These are phyloP conservation scores for Datura wrightii DNA, from an alignment of 257 asterid species.

Conservation along the genomic window DNA sequence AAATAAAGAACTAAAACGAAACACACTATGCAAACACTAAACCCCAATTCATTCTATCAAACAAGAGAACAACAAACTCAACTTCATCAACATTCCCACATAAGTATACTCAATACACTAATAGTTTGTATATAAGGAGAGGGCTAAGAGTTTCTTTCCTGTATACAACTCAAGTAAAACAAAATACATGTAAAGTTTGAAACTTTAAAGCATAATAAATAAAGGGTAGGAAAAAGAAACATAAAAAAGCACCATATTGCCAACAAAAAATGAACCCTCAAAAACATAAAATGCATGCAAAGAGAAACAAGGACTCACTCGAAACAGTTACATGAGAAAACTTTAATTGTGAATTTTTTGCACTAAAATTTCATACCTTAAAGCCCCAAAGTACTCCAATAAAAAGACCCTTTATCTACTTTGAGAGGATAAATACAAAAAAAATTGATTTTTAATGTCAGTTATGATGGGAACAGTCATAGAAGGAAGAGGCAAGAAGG, in stretches of 20 bases:
- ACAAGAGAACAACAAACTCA: constrained; percentile 9
- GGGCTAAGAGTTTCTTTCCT: not conserved
- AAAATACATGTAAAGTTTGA: not conserved
- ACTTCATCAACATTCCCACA: not conserved
- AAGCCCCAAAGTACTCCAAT: not conserved
- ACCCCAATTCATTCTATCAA: not conserved
- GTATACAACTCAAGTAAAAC: not conserved
- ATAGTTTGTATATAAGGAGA: not conserved
- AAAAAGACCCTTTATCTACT: not conserved
- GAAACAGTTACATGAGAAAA: not conserved
- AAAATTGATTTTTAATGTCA: not conserved
- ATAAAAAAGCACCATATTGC: not conserved
- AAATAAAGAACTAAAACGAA: not conserved
- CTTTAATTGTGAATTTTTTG: not conserved
- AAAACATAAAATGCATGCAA: not conserved
- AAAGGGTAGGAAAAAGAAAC: not conserved
- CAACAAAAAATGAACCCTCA: not conserved
- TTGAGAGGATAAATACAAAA: too few species aligned
- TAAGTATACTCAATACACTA: not conserved
- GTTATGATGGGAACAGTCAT: not conserved
- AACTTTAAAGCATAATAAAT: not conserved
- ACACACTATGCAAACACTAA: not conserved
- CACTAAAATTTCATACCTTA: too few species aligned
- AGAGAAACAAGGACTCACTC: not conserved
- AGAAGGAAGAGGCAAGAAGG: not conserved